Evolutionary conservation across 768 basidiomycete genomes (phyloP), one percentile per base, ranked within the genome.

Genomic region (Cystobasidium onofrii): DNA sequence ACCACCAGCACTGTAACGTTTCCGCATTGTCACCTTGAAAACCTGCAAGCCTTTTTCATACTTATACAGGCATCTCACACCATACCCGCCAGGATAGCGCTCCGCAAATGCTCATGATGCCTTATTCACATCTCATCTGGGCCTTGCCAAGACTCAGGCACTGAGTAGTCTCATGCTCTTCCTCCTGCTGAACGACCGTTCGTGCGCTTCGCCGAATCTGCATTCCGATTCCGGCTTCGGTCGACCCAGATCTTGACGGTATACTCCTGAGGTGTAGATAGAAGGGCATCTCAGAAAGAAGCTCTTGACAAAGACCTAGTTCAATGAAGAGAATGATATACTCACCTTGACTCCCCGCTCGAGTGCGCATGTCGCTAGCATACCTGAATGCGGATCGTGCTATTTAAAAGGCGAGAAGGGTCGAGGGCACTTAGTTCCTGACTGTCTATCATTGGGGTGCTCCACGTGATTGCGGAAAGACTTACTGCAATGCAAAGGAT

Each of bases 401-500:
- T 60, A 23, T 39, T 39, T 13, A 20, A 27, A 2, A 12, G 25
- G 29, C 15, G 6, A 23, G 31, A 60, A 29, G 25, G n/a, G n/a
- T n/a, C n/a, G n/a, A n/a, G n/a, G n/a, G n/a, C n/a, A n/a, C n/a
- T n/a, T n/a, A n/a, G n/a, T n/a, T n/a, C n/a, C n/a, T n/a, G n/a
- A n/a, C n/a, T n/a, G n/a, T n/a, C n/a, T n/a, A 29, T 23, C 54
- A 55, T 29, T 10, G 54, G 10, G 9, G 9, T 55, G 54, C 9
- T n/a, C 7, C n/a, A 55, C 12, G 12, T 55, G 12, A n/a, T 55
- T 55, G 54, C 9, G 29, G 54, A 7, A 17, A 9, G 4, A 64
- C 63, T 64, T 23, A 64, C 63, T 9, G 63, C 63, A 12, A 64
- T 10, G 23, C 63, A 64, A 31, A 64, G 23, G 6, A 64, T 64